Conservation (phyloP, 2,329 filamentous ascomycete genomes). For the Pseudogymnoascus sp. region DNA sequence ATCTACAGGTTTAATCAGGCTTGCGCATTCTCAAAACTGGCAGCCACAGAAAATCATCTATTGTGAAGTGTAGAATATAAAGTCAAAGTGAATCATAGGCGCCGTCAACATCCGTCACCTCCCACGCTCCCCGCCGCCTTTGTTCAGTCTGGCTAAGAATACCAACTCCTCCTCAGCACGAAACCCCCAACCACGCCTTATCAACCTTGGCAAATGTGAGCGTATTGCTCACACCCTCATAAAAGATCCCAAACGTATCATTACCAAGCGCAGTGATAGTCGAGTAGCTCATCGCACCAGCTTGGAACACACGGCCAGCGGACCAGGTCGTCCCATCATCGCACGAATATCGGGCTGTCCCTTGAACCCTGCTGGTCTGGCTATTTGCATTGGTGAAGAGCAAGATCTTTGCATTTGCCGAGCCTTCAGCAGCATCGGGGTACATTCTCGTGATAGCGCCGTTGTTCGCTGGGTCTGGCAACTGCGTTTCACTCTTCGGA, state of each 20-base stretch:
- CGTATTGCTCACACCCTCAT: background rate
- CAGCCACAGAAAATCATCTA: background rate
- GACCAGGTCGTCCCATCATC: conserved; percentile 6
- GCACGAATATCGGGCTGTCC: conserved; percentile 1
- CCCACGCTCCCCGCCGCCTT: background rate
- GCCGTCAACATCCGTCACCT: background rate
- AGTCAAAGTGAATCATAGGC: background rate
- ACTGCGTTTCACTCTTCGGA: background rate
- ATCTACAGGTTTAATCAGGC: background rate
- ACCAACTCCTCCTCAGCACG: background rate
- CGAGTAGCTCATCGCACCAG: background rate
- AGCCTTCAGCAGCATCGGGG: background rate
- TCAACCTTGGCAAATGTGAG: conserved; percentile 1
- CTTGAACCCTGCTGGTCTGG: background rate
- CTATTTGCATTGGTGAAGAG: conserved; percentile 3
- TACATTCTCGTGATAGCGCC: background rate
- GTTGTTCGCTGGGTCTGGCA: background rate
- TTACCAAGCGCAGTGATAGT: conserved; percentile 3
- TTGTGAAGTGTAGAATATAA: background rate
- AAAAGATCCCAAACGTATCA: conserved; percentile 2
- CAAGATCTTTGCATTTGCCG: background rate
- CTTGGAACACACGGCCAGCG: background rate
- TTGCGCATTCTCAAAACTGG: background rate
- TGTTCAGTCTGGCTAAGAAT: background rate
- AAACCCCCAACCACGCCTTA: background rate